A percentile compares a stretch with the other conserved stretches of the same genome.
Evolutionary conservation across 192 early-diverging fungal genomes (phyloP).

Genomic region (Backusella mclennaniae): DNA sequence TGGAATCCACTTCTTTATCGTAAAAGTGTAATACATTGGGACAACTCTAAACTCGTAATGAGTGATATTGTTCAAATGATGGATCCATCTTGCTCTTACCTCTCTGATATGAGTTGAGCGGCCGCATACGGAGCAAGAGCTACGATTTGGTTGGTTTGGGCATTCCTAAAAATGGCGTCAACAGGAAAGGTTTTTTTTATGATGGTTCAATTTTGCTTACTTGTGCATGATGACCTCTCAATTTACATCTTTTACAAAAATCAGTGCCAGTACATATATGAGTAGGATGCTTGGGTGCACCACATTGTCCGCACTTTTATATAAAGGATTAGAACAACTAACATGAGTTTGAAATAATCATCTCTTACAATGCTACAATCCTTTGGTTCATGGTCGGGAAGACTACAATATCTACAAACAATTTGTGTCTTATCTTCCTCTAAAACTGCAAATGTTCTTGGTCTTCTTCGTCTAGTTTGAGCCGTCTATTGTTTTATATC

Average conservation of each 20-base stretch:
- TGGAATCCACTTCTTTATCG: neutral
- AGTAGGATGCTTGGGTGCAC: neutral
- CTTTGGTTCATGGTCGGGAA: neutral
- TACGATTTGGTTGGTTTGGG: too few species aligned
- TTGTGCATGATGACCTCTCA: neutral
- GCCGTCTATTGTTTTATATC: neutral
- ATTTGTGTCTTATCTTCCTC: neutral
- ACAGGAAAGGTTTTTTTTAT: neutral
- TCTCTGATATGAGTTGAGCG: neutral
- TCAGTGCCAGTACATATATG: neutral
- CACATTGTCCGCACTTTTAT: neutral
- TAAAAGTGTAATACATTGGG: neutral
- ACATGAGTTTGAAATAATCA: neutral
- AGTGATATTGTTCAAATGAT: neutral
- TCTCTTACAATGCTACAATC: neutral
- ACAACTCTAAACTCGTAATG: neutral
- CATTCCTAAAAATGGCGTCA: neutral
- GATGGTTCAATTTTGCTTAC: neutral
- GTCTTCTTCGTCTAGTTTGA: neutral
- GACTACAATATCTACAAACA: neutral
- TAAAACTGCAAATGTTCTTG: neutral
- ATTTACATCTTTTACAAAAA: neutral
- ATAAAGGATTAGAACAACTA: neutral
- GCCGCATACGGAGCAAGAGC: neutral
- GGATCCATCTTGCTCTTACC: neutral